phyloP scores from a whole-genome alignment of 75 land plant species.

The Selaginella tamariscina region DNA sequence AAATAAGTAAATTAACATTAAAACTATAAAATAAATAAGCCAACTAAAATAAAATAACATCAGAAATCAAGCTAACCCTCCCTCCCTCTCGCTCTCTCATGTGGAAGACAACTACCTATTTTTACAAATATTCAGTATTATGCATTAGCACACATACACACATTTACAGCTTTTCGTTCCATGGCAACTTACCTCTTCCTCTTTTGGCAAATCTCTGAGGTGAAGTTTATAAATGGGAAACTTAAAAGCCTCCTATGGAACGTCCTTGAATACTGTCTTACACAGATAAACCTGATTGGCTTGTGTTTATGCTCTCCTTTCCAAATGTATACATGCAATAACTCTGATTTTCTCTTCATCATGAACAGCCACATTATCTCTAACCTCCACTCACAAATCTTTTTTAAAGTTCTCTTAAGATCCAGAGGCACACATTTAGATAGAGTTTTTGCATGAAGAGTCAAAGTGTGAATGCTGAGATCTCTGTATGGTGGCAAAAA shows the following conservation, averaged over 20 bases:
- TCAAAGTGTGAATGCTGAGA: constrained; percentile 60
- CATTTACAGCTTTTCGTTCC: neutral
- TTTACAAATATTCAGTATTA: too few relatives aligned
- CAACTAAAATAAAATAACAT: too few relatives aligned
- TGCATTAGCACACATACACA: constrained; percentile 12
- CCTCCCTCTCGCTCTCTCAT: too few relatives aligned
- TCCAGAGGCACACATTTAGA: constrained; percentile 39
- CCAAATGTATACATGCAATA: neutral
- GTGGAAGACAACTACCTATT: too few relatives aligned
- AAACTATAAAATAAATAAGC: too few relatives aligned
- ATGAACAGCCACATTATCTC: neutral
- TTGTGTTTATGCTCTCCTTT: neutral
- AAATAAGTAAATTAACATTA: too few relatives aligned
- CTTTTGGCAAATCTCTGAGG: neutral
- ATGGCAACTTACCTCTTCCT: neutral
- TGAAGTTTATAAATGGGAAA: neutral
- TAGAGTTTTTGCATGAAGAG: constrained; percentile 38
- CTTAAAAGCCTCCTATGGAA: neutral
- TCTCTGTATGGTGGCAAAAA: constrained; percentile 69
- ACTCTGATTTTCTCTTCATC: neutral
- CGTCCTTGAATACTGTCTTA: neutral
- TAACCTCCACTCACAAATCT: constrained; percentile 43
- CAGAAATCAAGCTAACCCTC: neutral
- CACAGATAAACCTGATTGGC: neutral
- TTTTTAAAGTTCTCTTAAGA: constrained; percentile 57